These are phyloP conservation scores for Zymoseptoria brevis DNA, from an alignment of 2,329 filamentous ascomycete species.

Conservation along the genomic window DNA sequence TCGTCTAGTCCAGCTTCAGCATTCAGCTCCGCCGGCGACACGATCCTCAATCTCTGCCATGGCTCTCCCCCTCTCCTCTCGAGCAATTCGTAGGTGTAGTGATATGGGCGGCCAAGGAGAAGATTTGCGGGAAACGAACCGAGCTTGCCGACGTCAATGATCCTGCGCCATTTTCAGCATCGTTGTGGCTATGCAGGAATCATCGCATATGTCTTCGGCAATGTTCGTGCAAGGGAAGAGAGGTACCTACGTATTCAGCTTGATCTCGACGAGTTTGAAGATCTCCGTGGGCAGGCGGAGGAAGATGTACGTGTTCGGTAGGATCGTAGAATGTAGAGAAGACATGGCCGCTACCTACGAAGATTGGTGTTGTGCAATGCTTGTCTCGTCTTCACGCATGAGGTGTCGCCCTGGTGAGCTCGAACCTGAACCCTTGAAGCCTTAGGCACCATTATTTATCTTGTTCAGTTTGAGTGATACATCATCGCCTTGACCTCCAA, in stretches of 20 bases:
- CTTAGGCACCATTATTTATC: too few species aligned
- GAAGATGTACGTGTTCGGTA: slow-evolving; percentile 45
- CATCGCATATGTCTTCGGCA: slow-evolving; percentile 17
- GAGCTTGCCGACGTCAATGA: slow-evolving; percentile 84
- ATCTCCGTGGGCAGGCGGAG: slow-evolving; percentile 52
- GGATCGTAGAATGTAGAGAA: slow-evolving; percentile 40
- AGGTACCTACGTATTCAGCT: slow-evolving; percentile 56
- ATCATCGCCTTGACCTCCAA: too few species aligned
- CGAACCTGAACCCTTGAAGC: too few species aligned
- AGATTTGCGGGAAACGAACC: slow-evolving; percentile 84
- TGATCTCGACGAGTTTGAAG: slow-evolving; percentile 50
- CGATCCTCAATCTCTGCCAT: slow-evolving; percentile 65
- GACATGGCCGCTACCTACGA: slow-evolving; percentile 9
- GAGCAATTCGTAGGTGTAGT: slow-evolving; percentile 83
- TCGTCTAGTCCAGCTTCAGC: slow-evolving; percentile 59
- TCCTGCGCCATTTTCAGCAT: slow-evolving; percentile 46
- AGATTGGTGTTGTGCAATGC: background rate
- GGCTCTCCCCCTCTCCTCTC: slow-evolving; percentile 59
- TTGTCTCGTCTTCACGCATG: background rate
- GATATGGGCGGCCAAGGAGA: slow-evolving; percentile 81
- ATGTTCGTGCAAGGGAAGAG: slow-evolving; percentile 12
- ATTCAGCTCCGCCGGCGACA: slow-evolving; percentile 74
- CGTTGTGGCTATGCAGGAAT: slow-evolving; percentile 24
- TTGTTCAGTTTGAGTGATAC: too few species aligned
- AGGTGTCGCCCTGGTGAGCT: background rate